These are phyloP conservation scores for Suhomyces xylopsoci DNA, from an alignment of 805 yeast species.

Conservation along the genomic window DNA sequence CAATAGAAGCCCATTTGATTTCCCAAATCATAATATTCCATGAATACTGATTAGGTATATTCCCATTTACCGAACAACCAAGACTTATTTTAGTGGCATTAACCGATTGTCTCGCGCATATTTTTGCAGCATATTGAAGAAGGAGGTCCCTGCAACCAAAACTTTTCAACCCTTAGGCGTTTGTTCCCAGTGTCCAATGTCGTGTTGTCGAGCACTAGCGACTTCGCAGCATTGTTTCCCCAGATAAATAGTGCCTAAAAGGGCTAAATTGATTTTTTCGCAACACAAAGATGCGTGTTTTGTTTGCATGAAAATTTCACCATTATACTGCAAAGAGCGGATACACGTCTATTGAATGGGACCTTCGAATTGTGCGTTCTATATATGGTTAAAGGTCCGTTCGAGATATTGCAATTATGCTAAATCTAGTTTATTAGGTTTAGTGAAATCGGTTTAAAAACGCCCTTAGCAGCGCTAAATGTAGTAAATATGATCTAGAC, in stretches of 20 bases:
- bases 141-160: neutral
- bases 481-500: neutral
- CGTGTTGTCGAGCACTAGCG: neutral
- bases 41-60: neutral
- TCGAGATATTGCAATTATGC: neutral
- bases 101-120: neutral
- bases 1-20: neutral
- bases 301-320: neutral
- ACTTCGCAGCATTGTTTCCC: slow-evolving; percentile 1
- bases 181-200: neutral
- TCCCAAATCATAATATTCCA: neutral
- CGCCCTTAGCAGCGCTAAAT: neutral
- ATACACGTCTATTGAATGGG: neutral
- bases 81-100: neutral
- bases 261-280: slow-evolving; percentile 1
- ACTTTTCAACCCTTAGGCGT: neutral
- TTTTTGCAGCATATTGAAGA: neutral
- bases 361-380: neutral
- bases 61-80: neutral
- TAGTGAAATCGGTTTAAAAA: neutral
- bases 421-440: neutral
- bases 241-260: slow-evolving; percentile 1
- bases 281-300: neutral
- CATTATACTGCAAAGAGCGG: neutral
- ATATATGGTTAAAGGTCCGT: neutral